Percentiles rank a stretch among this genome's conserved stretches.
phyloP scores from a whole-genome alignment of 1,139 yeast species.

The Entelexis paramagnoliae region DNA sequence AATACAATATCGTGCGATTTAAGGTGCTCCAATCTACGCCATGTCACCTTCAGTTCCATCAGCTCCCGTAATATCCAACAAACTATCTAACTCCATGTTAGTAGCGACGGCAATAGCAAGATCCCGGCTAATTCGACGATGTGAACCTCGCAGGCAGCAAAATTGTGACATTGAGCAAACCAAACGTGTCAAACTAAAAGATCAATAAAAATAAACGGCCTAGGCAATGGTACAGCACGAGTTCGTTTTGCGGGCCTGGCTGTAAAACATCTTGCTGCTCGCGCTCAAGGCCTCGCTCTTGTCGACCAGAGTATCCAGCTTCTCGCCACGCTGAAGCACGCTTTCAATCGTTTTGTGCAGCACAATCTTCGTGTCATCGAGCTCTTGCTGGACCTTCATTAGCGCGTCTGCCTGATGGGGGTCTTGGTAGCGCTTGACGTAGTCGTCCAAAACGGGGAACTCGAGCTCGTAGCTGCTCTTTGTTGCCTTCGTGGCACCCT shows the following conservation, averaged over 20 bases:
- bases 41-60: too few relatives aligned
- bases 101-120: too few relatives aligned
- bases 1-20: too few relatives aligned
- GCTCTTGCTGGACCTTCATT: constrained; percentile 93
- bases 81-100: too few relatives aligned
- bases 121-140: too few relatives aligned
- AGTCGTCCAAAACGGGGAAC: constrained; percentile 55
- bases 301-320: constrained; percentile 84
- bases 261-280: constrained; percentile 86
- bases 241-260: constrained; percentile 94
- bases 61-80: too few relatives aligned
- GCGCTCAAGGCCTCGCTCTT: constrained; percentile 87
- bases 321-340: constrained; percentile 92
- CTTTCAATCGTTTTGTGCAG: constrained; percentile 91
- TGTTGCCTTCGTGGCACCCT: constrained; percentile 40
- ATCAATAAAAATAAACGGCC: not conserved
- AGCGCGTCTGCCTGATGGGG: constrained; percentile 95
- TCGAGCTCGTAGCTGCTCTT: constrained; percentile 37
- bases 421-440: constrained; percentile 81
- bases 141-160: too few relatives aligned
- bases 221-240: constrained; percentile 55
- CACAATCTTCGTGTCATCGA: constrained; percentile 94
- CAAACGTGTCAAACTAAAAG: too few relatives aligned
- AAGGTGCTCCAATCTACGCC: too few relatives aligned
- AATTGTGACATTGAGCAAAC: too few relatives aligned